Evolutionary conservation across 805 yeast species (phyloP), one percentile per base, ranked within the genome.

Genomic region (Metschnikowia santaceciliae): DNA sequence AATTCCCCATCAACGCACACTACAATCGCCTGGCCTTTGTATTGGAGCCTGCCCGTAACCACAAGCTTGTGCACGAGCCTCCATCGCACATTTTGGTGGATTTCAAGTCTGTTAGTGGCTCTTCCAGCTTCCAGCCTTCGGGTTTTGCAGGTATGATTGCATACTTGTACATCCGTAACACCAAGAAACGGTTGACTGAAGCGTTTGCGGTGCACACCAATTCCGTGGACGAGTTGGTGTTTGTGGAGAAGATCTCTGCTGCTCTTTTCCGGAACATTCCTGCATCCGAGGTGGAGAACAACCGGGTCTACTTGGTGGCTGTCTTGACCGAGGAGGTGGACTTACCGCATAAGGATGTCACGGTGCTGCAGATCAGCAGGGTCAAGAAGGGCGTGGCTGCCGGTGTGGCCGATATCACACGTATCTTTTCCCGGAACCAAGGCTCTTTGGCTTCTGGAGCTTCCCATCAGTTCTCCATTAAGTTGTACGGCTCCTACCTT

Each of bases 371-470:
- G 34, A 56, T 80, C 19, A 65, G 67, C 36, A 63, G 71, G 42
- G 77, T 86, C 44, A 82, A 88, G 61, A 83, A 84, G 61, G 96
- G 96, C 51, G 80, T 90, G 14, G 94, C 92, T 36, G 91, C 90
- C 3, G 97, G 97, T 65, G 94, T 86, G 14, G 80, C 89, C 36
- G 96, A 90, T 68, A 84, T 90, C 45, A 82, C 94, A 4, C 78
- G 96, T 57, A 79, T 88, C 22, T 87, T 90, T 61, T 79, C 89
- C 6, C 75, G 79, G 52, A 80, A 79, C 56, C 79, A 79, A 49
- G 89, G 86, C 32, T 75, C 83, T 32, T 69, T 81, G 47, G 71
- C 77, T 10, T 67, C 84, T 15, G 84, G 90, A 48, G 81, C 81
- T 61, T 72, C 89, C 0, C 89, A 84, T 64, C 86, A 83, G 55